Percentiles rank a stretch among this genome's conserved stretches.
Conservation (phyloP, 2,329 filamentous ascomycete species). For the Colletotrichum truncatum region DNA sequence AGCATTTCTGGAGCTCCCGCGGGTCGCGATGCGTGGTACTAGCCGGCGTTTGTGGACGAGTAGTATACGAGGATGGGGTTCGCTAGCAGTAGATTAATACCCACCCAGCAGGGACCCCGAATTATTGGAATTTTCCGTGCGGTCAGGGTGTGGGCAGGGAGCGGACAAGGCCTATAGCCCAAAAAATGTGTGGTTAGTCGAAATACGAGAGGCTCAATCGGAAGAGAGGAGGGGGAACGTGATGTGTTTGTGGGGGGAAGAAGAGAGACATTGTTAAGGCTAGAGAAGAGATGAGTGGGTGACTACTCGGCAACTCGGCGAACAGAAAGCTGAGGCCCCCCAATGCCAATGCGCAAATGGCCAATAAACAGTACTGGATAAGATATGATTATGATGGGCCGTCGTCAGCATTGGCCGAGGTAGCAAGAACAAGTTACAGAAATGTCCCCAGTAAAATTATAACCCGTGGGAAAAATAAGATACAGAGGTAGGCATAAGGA, state of each 20-base stretch:
- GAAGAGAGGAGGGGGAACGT: not conserved
- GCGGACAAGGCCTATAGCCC: not conserved
- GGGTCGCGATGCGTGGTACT: not conserved
- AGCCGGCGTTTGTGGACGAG: constrained; percentile 1
- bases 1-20: not conserved
- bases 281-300: not conserved
- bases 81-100: constrained; percentile 16
- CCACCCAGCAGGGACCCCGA: constrained; percentile 23
- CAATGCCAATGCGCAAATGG: not conserved
- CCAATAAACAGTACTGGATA: not conserved
- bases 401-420: not conserved
- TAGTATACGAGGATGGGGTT: constrained; percentile 21
- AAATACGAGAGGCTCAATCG: constrained; percentile 14
- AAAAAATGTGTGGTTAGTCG: constrained; percentile 12
- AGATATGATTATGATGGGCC: not conserved
- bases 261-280: not conserved
- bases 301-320: not conserved
- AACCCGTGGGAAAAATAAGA: not conserved
- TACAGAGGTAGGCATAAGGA: not conserved
- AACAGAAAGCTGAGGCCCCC: not conserved
- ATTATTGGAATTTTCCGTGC: constrained; percentile 17
- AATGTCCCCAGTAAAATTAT: not conserved
- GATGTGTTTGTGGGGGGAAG: not conserved
- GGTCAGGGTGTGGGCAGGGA: not conserved
- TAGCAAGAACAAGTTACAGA: not conserved